Base-by-base conservation (phyloP, 805 yeast genomes). In the Saccharomycopsis vini region DNA sequence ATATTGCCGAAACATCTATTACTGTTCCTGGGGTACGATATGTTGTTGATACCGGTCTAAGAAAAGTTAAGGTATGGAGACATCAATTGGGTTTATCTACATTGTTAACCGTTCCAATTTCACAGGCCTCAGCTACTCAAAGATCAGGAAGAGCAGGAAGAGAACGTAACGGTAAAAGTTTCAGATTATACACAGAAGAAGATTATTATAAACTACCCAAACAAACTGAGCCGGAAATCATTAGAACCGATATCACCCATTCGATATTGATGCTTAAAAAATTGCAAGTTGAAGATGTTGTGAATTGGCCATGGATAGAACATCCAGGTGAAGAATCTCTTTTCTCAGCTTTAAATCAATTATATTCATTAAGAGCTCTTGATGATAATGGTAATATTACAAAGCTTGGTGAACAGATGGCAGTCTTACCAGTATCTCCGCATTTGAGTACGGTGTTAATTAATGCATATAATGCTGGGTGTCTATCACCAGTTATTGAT, bases 71-170 rank as follows among this genome's bases (percentile, higher is more conserved):
- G 52, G 94, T 90, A 1, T 90, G 97, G 95, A 77, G 92, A 54
- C 95, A 90, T 56, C 88, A 81, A 53, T 65, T 92, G 32, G 97
- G 97, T 0, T 71, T 92, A 28, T 90, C 95, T n/a, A 84, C 97
- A 0, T 72, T 92, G 56, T 65, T 92, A 41, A 89, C 96, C 0
- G 87, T 92, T 0, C 92, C 98, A 1, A 80, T 92, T 19, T 88
- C 97, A 0, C 86, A 83, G 56, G 95, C 97, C 0, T 83, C 95
- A 32, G 98, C 97, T 0, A 75, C 84, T 29, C 99, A 92, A 66
- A 70, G 99, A 62, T 79, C 89, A 37, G 99, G 99, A 60, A 84
- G 99, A 71, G 97, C 99, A n/a, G 99, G 99, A 50, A 86, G 99
- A 76, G 97, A 92, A 63, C 72, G 78, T 15, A 76, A 82, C 24